Evolutionary conservation across 2,329 filamentous ascomycete species (phyloP), one percentile per base, ranked within the genome.

Genomic region (Paraphoma sp.): DNA sequence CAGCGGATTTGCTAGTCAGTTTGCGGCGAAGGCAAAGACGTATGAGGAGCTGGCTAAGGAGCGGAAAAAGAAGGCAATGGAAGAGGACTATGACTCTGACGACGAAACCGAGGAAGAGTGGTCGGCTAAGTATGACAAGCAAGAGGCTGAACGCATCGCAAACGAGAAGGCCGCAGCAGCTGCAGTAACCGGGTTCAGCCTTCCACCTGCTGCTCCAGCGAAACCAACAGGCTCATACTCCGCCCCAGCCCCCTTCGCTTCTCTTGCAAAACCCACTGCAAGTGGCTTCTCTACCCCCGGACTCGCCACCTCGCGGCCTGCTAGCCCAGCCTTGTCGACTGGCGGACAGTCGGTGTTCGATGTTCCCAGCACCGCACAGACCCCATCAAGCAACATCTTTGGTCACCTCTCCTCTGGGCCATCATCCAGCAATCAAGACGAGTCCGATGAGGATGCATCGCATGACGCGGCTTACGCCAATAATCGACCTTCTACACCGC

Each of bases 71-170:
- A 76, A 76, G 56, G 73, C 68, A 6, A 71, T 65, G 53, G 69
- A 68, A 11, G 74, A 65, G 30, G 74, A 76, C 30, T 75, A 63
- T n/a, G 74, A 77, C 50, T 73, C 69, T 2, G 74, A 77, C 31
- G 71, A 76, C 5, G 73, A 76, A 53, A 70, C 65, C 11, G 61
- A 75, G 46, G 72, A 69, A 51, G 60, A 74, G 45, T 76, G 71
- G 69, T 69, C 68, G 38, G 65, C 67, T 8, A 67, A 67, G 16
- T 75, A 68, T 33, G 72, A 76, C 45, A 57, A 65, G 28, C 48
- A 69, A 31, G 70, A 75, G 55, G 70, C 64, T 9, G 65, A 69
- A 33, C 71, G 72, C 30, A 56, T 68, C 41, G 70, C 63, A 1
- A 62, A 69, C 38, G 63, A 72, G 52, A 69, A 68, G 41, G 60